These are phyloP conservation scores for Metarhizium guizhouense DNA, from an alignment of 2,329 filamentous ascomycete genomes.

Conservation along the genomic window DNA sequence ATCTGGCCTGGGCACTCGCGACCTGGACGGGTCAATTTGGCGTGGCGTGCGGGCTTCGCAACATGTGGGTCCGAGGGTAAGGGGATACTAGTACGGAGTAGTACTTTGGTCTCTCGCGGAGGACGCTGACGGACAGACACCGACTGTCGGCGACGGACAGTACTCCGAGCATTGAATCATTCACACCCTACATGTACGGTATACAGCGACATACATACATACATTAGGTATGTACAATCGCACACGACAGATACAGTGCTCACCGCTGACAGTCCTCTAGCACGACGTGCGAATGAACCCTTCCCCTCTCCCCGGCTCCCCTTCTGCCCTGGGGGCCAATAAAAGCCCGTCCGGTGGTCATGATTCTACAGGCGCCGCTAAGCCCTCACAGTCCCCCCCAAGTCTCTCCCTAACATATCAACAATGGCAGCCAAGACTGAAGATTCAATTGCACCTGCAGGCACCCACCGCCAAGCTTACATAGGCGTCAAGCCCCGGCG, in stretches of 20 bases:
- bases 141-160: not conserved
- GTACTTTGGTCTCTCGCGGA: not conserved
- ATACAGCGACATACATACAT: too few species aligned
- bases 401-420: not conserved
- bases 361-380: not conserved
- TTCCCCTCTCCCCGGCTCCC: too few species aligned
- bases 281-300: too few species aligned
- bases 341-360: not conserved
- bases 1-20: too few species aligned
- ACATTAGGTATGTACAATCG: too few species aligned
- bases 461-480: not conserved
- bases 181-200: too few species aligned
- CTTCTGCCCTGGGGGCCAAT: not conserved
- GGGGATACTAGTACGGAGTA: not conserved
- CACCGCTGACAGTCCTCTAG: too few species aligned
- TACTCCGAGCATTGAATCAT: too few species aligned
- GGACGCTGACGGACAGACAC: not conserved
- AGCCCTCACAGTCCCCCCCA: not conserved
- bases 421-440: too few species aligned
- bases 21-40: too few species aligned
- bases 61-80: conserved; percentile 1
- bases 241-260: too few species aligned
- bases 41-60: conserved; percentile 2
- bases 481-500: too few species aligned
- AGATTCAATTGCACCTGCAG: not conserved